phyloP scores from a whole-genome alignment of 1,284 basidiomycete genomes.

The Naganishia sp. region DNA sequence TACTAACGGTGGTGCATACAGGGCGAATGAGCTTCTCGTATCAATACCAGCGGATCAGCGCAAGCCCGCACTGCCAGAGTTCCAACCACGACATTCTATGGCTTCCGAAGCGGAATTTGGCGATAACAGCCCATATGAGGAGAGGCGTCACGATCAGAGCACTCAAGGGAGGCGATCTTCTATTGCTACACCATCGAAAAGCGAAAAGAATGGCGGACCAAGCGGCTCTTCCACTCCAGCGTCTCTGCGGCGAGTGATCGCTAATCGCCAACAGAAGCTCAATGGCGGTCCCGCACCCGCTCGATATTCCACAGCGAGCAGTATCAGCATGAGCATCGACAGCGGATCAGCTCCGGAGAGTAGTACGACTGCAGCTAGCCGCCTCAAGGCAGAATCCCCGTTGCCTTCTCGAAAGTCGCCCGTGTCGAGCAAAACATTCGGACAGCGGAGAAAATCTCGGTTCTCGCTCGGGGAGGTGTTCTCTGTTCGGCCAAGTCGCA shows the following conservation, averaged over 20 bases:
- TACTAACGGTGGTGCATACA: conserved; percentile 30
- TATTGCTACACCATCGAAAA: conserved; percentile 13
- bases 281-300: conserved; percentile 2
- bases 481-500: conserved; percentile 20
- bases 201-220: background rate
- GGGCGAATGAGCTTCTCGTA: conserved; percentile 52
- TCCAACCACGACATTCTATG: conserved; percentile 11
- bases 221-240: conserved; percentile 14
- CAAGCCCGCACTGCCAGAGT: conserved; percentile 21
- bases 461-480: conserved; percentile 23
- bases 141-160: conserved; percentile 37
- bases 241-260: conserved; percentile 23
- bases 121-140: conserved; percentile 45
- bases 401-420: conserved; percentile 7
- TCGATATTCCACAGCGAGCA: conserved; percentile 11
- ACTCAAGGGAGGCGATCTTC: background rate
- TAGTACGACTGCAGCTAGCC: background rate
- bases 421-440: conserved; percentile 34
- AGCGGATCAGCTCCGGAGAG: conserved; percentile 2
- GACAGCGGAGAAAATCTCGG: conserved; percentile 18
- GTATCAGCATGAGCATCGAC: conserved; percentile 23
- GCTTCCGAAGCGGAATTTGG: conserved; percentile 9
- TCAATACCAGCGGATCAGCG: conserved; percentile 42
- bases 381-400: background rate
- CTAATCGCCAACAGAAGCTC: conserved; percentile 22